These are phyloP conservation scores for Lactifluus pinguis DNA, from an alignment of 768 basidiomycete genomes.

Conservation along the genomic window DNA sequence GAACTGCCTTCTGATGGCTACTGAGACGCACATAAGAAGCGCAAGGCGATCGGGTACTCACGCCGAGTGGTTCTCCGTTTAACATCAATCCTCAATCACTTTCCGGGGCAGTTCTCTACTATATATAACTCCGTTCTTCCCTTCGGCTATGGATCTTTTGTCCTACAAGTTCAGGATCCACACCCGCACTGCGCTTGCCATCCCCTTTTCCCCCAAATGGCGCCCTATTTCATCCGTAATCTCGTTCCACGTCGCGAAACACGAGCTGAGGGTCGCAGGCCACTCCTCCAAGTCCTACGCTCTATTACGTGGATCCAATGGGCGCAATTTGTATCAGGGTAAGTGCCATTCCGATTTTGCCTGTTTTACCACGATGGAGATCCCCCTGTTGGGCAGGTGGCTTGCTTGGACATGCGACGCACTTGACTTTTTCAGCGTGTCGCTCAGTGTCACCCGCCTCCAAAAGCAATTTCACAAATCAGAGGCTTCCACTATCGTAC, in stretches of 20 bases:
- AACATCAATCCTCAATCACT: background rate
- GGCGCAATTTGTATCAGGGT: conserved; percentile 51
- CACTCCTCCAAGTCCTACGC: conserved; percentile 34
- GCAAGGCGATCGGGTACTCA: background rate
- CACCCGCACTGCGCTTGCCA: background rate
- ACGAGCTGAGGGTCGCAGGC: conserved; percentile 16
- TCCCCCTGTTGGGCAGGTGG: conserved; percentile 41
- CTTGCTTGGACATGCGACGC: conserved; percentile 84
- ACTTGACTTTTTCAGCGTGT: conserved; percentile 79
- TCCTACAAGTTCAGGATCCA: too few species aligned
- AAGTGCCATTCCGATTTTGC: background rate
- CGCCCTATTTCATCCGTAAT: conserved; percentile 18
- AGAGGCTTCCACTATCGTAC: conserved; percentile 35
- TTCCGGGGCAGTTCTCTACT: background rate
- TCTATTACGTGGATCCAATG: conserved; percentile 41
- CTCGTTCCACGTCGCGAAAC: conserved; percentile 14
- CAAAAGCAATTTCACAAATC: conserved; percentile 38
- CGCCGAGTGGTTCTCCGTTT: background rate
- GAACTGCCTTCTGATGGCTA: background rate
- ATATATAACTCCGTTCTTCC: background rate
- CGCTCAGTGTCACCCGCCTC: conserved; percentile 46
- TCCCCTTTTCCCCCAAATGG: conserved; percentile 9
- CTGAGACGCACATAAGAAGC: background rate
- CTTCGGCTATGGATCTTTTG: too few species aligned
- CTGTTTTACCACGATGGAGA: background rate